Conservation (phyloP, 2,329 filamentous ascomycete genomes). For the Penicillium paneum region DNA sequence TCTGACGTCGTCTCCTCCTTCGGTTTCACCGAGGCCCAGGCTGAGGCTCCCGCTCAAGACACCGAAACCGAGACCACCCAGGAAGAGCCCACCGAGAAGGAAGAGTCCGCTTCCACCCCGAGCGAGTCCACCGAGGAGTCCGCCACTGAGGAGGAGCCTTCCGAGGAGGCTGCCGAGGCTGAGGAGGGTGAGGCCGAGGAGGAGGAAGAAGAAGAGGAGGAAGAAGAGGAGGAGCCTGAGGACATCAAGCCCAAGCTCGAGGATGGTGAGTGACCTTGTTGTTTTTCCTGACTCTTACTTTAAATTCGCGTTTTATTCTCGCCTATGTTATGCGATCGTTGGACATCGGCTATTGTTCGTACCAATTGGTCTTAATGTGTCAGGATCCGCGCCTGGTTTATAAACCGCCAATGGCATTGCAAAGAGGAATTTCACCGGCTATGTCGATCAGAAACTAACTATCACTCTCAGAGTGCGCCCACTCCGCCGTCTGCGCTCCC, state of each 20-base stretch:
- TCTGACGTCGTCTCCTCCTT: conserved; percentile 64
- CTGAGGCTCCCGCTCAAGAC: conserved; percentile 57
- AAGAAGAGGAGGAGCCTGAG: conserved; percentile 75
- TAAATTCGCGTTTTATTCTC: background rate
- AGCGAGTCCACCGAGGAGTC: conserved; percentile 42
- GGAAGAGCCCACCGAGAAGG: conserved; percentile 41
- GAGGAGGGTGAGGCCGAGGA: conserved; percentile 58
- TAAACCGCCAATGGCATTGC: conserved; percentile 16
- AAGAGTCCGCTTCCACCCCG: conserved; percentile 29
- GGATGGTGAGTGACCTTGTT: conserved; percentile 68
- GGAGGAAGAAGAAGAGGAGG: conserved; percentile 64
- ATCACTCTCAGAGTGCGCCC: conserved; percentile 70
- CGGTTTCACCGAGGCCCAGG: conserved; percentile 58
- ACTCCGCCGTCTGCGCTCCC: conserved; percentile 78
- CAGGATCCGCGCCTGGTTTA: conserved; percentile 3
- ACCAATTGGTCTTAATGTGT: background rate
- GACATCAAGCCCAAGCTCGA: conserved; percentile 86
- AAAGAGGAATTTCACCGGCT: conserved; percentile 1
- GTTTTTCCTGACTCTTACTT: background rate
- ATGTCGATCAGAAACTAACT: conserved; percentile 7
- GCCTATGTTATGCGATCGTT: background rate
- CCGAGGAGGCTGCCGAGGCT: conserved; percentile 52
- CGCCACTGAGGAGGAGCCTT: conserved; percentile 48
- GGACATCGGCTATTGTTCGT: conserved; percentile 1
- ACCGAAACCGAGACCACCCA: conserved; percentile 47